These are phyloP conservation scores for Serendipita indica DNA, from an alignment of 768 basidiomycete species.

Conservation along the genomic window DNA sequence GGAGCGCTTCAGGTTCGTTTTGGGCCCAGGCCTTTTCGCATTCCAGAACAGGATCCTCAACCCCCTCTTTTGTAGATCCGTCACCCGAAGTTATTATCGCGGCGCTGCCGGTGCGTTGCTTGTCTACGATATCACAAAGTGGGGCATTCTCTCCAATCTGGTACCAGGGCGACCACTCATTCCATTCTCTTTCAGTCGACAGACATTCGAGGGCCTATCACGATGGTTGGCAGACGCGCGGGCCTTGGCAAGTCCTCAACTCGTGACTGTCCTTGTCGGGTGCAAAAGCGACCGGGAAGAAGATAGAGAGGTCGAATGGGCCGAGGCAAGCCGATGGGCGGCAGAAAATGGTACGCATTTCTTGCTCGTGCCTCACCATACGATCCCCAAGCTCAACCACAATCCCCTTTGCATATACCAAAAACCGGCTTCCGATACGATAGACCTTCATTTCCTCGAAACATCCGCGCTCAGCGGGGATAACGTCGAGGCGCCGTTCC, in stretches of 20 bases:
- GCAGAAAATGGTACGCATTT: conserved; percentile 67
- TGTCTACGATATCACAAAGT: conserved; percentile 90
- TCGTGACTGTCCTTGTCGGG: conserved; percentile 82
- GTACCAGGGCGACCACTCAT: neutral
- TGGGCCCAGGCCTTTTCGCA: neutral
- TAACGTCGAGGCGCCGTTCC: conserved; percentile 88
- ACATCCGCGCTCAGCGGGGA: conserved; percentile 83
- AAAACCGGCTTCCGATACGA: conserved; percentile 9
- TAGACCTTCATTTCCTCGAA: conserved; percentile 89
- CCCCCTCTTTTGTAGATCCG: conserved; percentile 40
- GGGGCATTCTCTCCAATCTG: conserved; percentile 16
- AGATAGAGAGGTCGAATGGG: conserved; percentile 88
- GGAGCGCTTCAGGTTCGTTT: conserved; percentile 69
- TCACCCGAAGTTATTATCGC: conserved; percentile 90
- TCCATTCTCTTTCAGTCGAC: conserved; percentile 41
- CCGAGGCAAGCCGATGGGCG: conserved; percentile 91
- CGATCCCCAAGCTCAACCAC: neutral
- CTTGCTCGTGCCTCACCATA: neutral
- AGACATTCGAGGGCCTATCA: conserved; percentile 68
- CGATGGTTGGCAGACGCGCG: conserved; percentile 90
- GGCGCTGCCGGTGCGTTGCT: conserved; percentile 85
- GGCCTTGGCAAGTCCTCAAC: conserved; percentile 80
- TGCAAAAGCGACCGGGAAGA: conserved; percentile 94
- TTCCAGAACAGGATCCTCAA: conserved; percentile 15
- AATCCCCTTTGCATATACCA: neutral